phyloP scores from a whole-genome alignment of 2,329 filamentous ascomycete species.

The Nannizzia gypsea region DNA sequence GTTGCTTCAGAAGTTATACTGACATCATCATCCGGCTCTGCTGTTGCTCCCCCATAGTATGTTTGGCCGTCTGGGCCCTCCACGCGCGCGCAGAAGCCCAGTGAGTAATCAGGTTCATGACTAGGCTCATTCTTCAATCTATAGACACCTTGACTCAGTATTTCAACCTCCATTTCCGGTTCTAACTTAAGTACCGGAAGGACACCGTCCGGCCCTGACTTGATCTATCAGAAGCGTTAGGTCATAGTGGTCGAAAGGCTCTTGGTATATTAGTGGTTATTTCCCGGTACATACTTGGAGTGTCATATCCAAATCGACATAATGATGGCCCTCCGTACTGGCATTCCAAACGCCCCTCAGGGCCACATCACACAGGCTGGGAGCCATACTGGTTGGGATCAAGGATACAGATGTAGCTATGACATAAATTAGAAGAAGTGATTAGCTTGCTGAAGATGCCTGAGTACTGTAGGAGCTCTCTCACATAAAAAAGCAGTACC shows the following conservation, averaged over 20 bases:
- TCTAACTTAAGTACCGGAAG: not conserved
- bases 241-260: too few species aligned
- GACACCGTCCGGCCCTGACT: not conserved
- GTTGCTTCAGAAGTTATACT: not conserved
- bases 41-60: not conserved
- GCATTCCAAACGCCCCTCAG: slow-evolving; percentile 1
- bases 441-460: not conserved
- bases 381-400: not conserved
- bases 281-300: not conserved
- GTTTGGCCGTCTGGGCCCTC: not conserved
- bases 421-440: not conserved
- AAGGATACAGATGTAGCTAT: not conserved
- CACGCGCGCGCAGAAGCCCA: not conserved
- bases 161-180: not conserved
- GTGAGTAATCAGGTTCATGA: not conserved
- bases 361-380: not conserved
- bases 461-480: not conserved
- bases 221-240: not conserved
- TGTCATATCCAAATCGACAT: not conserved
- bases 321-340: not conserved
- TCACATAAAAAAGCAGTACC: not conserved
- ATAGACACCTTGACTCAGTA: not conserved
- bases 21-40: not conserved
- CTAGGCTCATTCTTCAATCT: not conserved
- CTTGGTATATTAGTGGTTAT: not conserved